Base-by-base conservation (phyloP, 2,329 filamentous ascomycete genomes). In the Rutstroemia sp. region DNA sequence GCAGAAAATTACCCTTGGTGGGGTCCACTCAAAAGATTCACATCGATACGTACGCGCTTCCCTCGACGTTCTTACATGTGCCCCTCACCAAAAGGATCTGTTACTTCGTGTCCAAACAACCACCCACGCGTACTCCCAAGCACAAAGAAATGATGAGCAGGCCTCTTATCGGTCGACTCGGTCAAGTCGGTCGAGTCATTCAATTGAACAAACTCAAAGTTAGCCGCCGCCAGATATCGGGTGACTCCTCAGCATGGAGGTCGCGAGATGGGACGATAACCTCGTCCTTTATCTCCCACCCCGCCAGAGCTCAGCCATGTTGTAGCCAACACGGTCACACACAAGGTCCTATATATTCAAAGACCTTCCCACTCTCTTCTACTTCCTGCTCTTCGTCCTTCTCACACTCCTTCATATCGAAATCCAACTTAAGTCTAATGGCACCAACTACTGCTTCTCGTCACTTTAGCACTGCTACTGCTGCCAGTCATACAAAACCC, bases 301-400 rank as follows among this genome's bases (percentile, higher is more conserved):
- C 39, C 5, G 16, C 14, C 17, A 19, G 16, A 19, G 34, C 34
- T 41, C 14, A 41, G 12, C 44, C 34, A 21, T 27, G 27, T 30
- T 41, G 1, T 21, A 16, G 9, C 34, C 51, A 49, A 49, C 44
- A 27, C 30, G 27, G 52, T 39, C 48, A 21, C 30, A 54, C 41
- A 54, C 44, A 27, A 30, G 21, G 52, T 39, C 48, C 34, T 41
- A 54, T 49, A 54, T 49, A 49, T 49, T 49, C 45, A 17, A 48
- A 16, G 21, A 45, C 10, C 27, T 17, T 30, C 14, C 21, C 17
- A 19, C 39, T n/a, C 2, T 34, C 52, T 17, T 54, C 45, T 27
- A 21, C 6, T 49, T 34, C 23, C n/a, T 39, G 30, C 10, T 30
- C 17, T 17, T 30, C 2, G 48, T 42, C 44, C 51, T 39, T 17